These are phyloP conservation scores for Bullera alba DNA, from an alignment of 768 basidiomycete genomes.

Conservation along the genomic window DNA sequence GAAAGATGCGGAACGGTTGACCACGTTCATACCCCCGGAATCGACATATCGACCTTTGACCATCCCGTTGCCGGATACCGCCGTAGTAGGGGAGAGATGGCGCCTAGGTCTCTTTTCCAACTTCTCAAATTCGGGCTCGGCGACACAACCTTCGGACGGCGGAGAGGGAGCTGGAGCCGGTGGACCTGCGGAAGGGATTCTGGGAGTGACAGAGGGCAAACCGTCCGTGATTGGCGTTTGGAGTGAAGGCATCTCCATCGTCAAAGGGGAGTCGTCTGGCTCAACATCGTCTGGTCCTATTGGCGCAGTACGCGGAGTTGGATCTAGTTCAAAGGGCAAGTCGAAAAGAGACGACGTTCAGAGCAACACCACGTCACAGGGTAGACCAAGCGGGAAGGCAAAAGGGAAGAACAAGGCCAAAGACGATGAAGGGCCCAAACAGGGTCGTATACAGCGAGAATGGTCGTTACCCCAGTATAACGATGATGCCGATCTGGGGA, in stretches of 20 bases:
- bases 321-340: constrained; percentile 51
- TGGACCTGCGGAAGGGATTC: too few relatives aligned
- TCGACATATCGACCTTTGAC: constrained; percentile 70
- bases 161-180: background rate
- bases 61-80: constrained; percentile 58
- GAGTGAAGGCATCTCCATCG: constrained; percentile 37
- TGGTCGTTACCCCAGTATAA: constrained; percentile 9
- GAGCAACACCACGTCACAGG: background rate
- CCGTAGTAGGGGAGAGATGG: constrained; percentile 58
- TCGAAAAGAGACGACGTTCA: constrained; percentile 37
- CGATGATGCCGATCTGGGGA: too few relatives aligned
- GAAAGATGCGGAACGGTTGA: constrained; percentile 53
- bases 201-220: background rate
- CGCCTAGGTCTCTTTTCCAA: constrained; percentile 51
- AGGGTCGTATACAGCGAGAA: constrained; percentile 21
- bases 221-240: constrained; percentile 28
- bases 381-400: constrained; percentile 35
- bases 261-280: background rate
- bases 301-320: background rate
- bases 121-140: background rate
- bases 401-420: constrained; percentile 24
- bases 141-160: background rate
- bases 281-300: background rate
- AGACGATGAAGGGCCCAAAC: constrained; percentile 30
- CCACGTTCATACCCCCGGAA: constrained; percentile 58